A percentile compares a stretch with the other conserved stretches of the same genome.
Evolutionary conservation across 768 basidiomycete species (phyloP).

Genomic region (Mycena pura): DNA sequence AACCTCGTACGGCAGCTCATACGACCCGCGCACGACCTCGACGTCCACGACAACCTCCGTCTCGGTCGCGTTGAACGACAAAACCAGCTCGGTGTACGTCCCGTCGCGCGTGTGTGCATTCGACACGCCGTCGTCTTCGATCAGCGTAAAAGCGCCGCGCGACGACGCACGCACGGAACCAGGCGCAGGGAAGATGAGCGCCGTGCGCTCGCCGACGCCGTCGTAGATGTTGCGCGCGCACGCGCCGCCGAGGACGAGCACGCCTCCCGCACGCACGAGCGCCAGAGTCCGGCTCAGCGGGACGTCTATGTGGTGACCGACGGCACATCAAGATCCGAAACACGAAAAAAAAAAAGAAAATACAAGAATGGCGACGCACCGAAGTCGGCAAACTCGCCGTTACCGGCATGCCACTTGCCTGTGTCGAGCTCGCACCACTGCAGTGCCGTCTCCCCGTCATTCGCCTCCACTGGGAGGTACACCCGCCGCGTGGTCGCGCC

Average conservation of each 20-base stretch:
- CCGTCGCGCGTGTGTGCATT: slow-evolving; percentile 20
- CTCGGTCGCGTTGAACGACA: slow-evolving; percentile 17
- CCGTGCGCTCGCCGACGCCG: slow-evolving; percentile 23
- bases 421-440: slow-evolving; percentile 28
- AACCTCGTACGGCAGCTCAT: slow-evolving; percentile 24
- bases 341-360: neutral
- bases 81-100: slow-evolving; percentile 20
- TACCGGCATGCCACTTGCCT: slow-evolving; percentile 24
- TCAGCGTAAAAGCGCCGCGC: slow-evolving; percentile 20
- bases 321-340: neutral
- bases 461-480: slow-evolving; percentile 23
- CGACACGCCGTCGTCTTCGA: slow-evolving; percentile 27
- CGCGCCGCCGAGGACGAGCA: slow-evolving; percentile 21
- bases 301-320: slow-evolving; percentile 1
- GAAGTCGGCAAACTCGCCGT: slow-evolving; percentile 21
- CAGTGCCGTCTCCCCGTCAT: slow-evolving; percentile 18
- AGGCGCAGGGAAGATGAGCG: slow-evolving; percentile 24
- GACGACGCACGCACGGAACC: slow-evolving; percentile 12
- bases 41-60: slow-evolving; percentile 17
- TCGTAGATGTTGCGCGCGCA: slow-evolving; percentile 28
- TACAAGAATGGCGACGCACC: no score
- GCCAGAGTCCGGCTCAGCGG: slow-evolving; percentile 21
- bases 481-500: slow-evolving; percentile 25
- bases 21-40: slow-evolving; percentile 19
- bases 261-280: slow-evolving; percentile 18